These are phyloP conservation scores for rapeseed (Brassica napus) DNA, from an alignment of 345 rosid genomes.

Conservation along the genomic window DNA sequence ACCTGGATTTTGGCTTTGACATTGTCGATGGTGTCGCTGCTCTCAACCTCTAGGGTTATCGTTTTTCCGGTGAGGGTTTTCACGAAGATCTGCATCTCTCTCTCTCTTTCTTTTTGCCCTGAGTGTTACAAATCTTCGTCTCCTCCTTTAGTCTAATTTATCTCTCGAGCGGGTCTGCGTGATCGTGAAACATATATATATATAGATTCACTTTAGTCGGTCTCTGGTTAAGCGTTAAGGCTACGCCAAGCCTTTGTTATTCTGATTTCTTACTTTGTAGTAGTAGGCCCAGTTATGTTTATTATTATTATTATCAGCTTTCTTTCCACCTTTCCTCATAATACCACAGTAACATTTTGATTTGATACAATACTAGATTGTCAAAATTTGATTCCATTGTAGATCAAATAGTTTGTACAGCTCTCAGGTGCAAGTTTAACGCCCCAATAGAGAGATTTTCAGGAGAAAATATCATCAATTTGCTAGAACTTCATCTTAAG, in stretches of 20 bases:
- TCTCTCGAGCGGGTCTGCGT: neutral
- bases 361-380: neutral
- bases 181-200: neutral
- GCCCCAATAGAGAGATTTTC: neutral
- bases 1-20: conserved; percentile 66
- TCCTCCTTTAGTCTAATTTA: neutral
- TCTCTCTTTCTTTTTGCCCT: neutral
- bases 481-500: neutral
- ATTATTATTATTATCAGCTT: neutral
- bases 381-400: neutral
- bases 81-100: conserved; percentile 59
- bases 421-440: neutral
- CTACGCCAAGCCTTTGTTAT: conserved; percentile 26
- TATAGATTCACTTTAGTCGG: conserved; percentile 1
- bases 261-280: too few relatives aligned
- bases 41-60: conserved; percentile 62
- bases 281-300: neutral
- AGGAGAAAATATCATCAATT: neutral
- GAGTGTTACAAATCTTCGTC: neutral
- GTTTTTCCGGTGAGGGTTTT: conserved; percentile 64
- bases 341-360: too few relatives aligned
- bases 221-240: conserved; percentile 24
- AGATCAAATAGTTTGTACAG: neutral
- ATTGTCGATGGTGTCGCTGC: conserved; percentile 59
- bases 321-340: too few relatives aligned